Evolutionary conservation across 2,329 filamentous ascomycete species (phyloP).

Genomic region (Chrysosporium queenslandicum): DNA sequence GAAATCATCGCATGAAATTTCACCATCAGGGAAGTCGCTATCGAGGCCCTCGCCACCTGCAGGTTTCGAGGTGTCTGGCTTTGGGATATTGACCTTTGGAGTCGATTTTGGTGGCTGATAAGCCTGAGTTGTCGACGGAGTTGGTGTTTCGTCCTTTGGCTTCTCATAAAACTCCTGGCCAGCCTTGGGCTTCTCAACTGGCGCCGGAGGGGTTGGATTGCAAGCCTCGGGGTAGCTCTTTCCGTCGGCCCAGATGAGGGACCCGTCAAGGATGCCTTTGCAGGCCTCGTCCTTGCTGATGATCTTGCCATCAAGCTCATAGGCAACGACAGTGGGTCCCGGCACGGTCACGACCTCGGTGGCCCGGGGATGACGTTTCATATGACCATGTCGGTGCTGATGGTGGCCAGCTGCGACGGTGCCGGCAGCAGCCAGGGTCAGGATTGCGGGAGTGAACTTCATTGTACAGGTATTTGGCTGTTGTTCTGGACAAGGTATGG

Average conservation of each 20-base stretch:
- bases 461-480: constrained; percentile 21
- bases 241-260: constrained; percentile 54
- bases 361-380: constrained; percentile 32
- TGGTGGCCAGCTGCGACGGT: constrained; percentile 23
- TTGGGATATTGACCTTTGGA: constrained; percentile 20
- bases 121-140: neutral
- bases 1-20: constrained; percentile 61
- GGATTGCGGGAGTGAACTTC: constrained; percentile 34
- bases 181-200: constrained; percentile 28
- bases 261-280: constrained; percentile 59
- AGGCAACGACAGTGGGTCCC: constrained; percentile 57
- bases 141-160: constrained; percentile 8
- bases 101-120: neutral
- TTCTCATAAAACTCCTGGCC: constrained; percentile 5
- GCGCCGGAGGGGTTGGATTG: constrained; percentile 18
- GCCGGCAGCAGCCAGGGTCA: constrained; percentile 36
- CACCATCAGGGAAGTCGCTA: constrained; percentile 63
- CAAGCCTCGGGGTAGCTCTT: constrained; percentile 50
- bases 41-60: constrained; percentile 46
- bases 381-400: constrained; percentile 33
- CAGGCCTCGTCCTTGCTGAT: constrained; percentile 57
- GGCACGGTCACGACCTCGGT: constrained; percentile 46
- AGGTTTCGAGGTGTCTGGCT: constrained; percentile 12
- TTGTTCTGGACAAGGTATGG: constrained; percentile 3
- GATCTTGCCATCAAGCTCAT: constrained; percentile 56